Conservation (phyloP, 768 basidiomycete species). For the Lentinula raphanica region DNA sequence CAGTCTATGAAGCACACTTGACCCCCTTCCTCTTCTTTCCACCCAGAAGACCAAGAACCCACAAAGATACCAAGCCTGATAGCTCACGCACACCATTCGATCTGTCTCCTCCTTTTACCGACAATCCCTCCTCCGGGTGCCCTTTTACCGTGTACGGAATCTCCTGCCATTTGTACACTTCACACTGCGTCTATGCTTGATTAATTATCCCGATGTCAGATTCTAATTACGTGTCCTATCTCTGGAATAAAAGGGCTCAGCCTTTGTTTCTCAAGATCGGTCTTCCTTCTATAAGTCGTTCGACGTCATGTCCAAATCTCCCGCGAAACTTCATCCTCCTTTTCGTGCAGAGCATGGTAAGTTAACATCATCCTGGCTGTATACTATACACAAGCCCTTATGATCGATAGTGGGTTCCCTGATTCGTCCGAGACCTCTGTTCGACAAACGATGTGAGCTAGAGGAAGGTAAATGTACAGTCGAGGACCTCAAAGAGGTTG, state of each 20-base stretch:
- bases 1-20: not conserved
- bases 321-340: constrained; percentile 26
- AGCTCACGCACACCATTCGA: not conserved
- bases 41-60: not conserved
- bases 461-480: constrained; percentile 35
- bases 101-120: not conserved
- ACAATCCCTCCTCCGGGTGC: constrained; percentile 1
- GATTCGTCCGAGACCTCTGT: constrained; percentile 47
- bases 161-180: not conserved
- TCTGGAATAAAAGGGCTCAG: constrained; percentile 3
- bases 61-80: not conserved
- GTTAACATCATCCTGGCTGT: not conserved
- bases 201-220: constrained; percentile 7
- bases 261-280: not conserved
- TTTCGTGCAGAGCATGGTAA: constrained; percentile 46
- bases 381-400: not conserved
- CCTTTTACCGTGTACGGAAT: constrained; percentile 3
- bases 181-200: not conserved
- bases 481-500: constrained; percentile 40
- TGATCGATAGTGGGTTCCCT: constrained; percentile 43
- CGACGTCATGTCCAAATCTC: not conserved
- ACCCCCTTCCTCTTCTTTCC: not conserved
- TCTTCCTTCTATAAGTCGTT: not conserved
- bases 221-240: not conserved
- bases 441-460: constrained; percentile 38